Evolutionary conservation across 306 rosid species (phyloP), one percentile per base, ranked within the genome.

Genomic region (Alnus rubra): DNA sequence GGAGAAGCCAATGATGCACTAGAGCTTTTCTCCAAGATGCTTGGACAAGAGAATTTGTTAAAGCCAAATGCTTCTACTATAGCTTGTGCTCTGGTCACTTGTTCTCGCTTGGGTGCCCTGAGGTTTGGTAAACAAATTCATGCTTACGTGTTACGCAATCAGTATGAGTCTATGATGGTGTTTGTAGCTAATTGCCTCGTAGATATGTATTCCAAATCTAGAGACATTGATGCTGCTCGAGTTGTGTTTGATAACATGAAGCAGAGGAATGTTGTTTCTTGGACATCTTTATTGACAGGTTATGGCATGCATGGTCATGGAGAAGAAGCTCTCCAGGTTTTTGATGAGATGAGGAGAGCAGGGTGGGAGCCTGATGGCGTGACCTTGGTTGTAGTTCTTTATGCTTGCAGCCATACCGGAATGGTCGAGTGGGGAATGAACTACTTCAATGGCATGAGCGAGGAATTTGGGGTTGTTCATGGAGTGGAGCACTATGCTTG

Each of bases 151-250:
- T 64, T 90, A 59, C 90, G 90, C 73, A 88, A 83, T 75, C 84
- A 82, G 23, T 63, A 74, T 70, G 89, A 84, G 56, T 88, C 89
- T 63, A 76, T 52, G 52, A 51, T 85, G 73, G 74, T 88, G 3
- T 89, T 82, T 81, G 96, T 94, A 74, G 86, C 84, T 72, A 94
- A 94, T 79, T 92, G 97, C 80, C 96, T 92, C 30, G 80, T 94
- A 70, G 97, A 90, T 80, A 90, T 94, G 98, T 92, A 92, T 86
- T 85, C 93, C 73, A 94, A 92, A 81, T 92, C 93, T 11, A 97
- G 98, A 74, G 96, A 90, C 42, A 74, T 87, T 39, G 96, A 89
- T 82, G 80, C 90, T 42, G 96, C 98, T 75, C 89, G 76, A 67
- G 71, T 80, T 52, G 88, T 92, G 80, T 90, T 94, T 71, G 85